Conservation (phyloP, 176 grass and related monocot species). For the Carex cristatella region DNA sequence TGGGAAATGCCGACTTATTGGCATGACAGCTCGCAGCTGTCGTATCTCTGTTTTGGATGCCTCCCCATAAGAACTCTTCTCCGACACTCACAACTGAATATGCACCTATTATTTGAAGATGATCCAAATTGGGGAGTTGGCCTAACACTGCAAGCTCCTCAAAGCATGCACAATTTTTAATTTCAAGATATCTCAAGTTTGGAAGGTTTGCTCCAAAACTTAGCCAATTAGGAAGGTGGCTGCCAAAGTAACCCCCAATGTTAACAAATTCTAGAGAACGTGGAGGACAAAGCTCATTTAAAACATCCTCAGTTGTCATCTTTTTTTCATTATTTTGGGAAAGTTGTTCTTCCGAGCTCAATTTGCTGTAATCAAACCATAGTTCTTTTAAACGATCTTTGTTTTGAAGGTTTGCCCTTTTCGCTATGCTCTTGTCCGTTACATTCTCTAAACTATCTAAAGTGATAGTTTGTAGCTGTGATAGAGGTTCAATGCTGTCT, state of each 20-base stretch:
- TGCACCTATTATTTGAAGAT: not conserved
- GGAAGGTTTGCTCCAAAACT: not conserved
- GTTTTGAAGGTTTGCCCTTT: not conserved
- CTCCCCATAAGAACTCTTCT: not conserved
- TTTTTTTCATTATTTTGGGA: not conserved
- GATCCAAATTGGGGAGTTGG: not conserved
- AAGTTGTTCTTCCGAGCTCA: not conserved
- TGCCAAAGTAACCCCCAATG: not conserved
- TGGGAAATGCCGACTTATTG: too few relatives aligned
- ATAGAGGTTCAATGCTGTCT: not conserved
- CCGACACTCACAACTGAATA: not conserved
- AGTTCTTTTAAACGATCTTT: not conserved
- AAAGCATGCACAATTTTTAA: not conserved
- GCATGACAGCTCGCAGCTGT: too few relatives aligned
- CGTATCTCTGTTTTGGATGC: not conserved
- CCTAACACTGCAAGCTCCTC: not conserved
- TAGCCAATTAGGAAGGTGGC: not conserved
- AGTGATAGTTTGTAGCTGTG: not conserved
- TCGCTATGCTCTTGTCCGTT: not conserved
- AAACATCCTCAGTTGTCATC: not conserved
- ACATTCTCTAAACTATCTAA: not conserved
- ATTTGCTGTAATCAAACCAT: not conserved
- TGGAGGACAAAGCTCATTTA: constrained; percentile 9
- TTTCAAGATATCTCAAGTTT: not conserved
- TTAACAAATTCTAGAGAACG: not conserved